These are phyloP conservation scores for Coniella vitis DNA, from an alignment of 2,329 filamentous ascomycete genomes.

Conservation along the genomic window DNA sequence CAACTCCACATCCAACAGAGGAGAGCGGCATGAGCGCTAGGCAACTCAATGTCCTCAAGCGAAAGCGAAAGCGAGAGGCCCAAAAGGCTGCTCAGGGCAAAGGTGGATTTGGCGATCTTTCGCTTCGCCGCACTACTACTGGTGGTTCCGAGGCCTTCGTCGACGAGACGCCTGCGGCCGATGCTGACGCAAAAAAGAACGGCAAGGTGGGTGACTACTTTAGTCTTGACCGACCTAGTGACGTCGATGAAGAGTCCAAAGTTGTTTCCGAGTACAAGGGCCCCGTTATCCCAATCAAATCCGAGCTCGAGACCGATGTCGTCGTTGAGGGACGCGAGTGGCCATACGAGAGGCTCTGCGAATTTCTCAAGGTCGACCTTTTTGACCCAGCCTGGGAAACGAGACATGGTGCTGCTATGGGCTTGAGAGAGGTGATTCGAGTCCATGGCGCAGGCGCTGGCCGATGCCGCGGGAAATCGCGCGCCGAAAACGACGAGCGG, in stretches of 20 bases:
- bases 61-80: slow-evolving; percentile 85
- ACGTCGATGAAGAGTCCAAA: slow-evolving; percentile 82
- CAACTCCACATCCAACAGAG: slow-evolving; percentile 42
- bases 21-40: slow-evolving; percentile 78
- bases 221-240: slow-evolving; percentile 70
- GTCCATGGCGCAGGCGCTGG: slow-evolving; percentile 90
- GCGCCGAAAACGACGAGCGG: slow-evolving; percentile 66
- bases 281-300: slow-evolving; percentile 70
- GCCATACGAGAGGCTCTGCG: slow-evolving; percentile 90
- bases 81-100: slow-evolving; percentile 83
- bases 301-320: slow-evolving; percentile 72
- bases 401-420: slow-evolving; percentile 92
- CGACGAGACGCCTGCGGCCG: slow-evolving; percentile 50
- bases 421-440: slow-evolving; percentile 80
- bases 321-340: slow-evolving; percentile 76
- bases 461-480: slow-evolving; percentile 61
- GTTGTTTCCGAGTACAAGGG: slow-evolving; percentile 96
- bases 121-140: slow-evolving; percentile 56
- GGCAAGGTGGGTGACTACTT: slow-evolving; percentile 78
- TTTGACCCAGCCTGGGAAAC: slow-evolving; percentile 95
- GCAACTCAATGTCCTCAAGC: slow-evolving; percentile 89
- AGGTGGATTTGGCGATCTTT: slow-evolving; percentile 81
- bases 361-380: slow-evolving; percentile 87
- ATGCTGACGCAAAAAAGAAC: slow-evolving; percentile 50
- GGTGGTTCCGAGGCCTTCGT: slow-evolving; percentile 54